phyloP scores from a whole-genome alignment of 2,329 filamentous ascomycete genomes.

The Pseudogymnoascus pannorum region DNA sequence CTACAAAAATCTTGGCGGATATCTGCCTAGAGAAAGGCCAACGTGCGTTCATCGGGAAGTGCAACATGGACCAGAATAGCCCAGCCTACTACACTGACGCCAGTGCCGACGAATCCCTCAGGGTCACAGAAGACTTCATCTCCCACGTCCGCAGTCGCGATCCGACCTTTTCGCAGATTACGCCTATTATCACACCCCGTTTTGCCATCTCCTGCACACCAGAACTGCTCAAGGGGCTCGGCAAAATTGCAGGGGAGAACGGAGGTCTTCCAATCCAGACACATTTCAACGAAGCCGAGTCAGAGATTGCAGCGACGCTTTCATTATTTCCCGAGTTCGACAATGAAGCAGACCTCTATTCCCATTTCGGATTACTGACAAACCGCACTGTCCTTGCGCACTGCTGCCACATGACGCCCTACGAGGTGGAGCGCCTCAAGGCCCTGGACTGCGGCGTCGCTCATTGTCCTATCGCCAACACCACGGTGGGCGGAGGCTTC shows the following conservation, averaged over 20 bases:
- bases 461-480: slow-evolving; percentile 59
- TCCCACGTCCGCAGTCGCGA: background rate
- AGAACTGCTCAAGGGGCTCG: slow-evolving; percentile 47
- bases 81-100: slow-evolving; percentile 47
- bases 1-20: slow-evolving; percentile 79
- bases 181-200: slow-evolving; percentile 35
- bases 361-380: slow-evolving; percentile 46
- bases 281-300: slow-evolving; percentile 58
- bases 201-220: slow-evolving; percentile 55
- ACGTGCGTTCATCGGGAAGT: slow-evolving; percentile 74
- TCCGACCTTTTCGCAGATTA: slow-evolving; percentile 42
- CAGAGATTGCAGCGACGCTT: slow-evolving; percentile 50
- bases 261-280: slow-evolving; percentile 51
- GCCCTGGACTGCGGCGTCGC: slow-evolving; percentile 50
- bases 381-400: slow-evolving; percentile 56
- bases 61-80: slow-evolving; percentile 63
- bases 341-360: slow-evolving; percentile 54
- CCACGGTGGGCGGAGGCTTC: slow-evolving; percentile 53
- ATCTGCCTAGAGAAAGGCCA: slow-evolving; percentile 74
- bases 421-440: slow-evolving; percentile 44
- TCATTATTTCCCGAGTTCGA: slow-evolving; percentile 48
- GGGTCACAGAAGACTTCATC: slow-evolving; percentile 28
- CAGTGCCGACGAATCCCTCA: slow-evolving; percentile 40
- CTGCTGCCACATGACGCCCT: slow-evolving; percentile 53
- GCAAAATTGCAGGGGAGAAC: slow-evolving; percentile 42